phyloP scores from a whole-genome alignment of 768 basidiomycete genomes.

The Naganishia onofrii region DNA sequence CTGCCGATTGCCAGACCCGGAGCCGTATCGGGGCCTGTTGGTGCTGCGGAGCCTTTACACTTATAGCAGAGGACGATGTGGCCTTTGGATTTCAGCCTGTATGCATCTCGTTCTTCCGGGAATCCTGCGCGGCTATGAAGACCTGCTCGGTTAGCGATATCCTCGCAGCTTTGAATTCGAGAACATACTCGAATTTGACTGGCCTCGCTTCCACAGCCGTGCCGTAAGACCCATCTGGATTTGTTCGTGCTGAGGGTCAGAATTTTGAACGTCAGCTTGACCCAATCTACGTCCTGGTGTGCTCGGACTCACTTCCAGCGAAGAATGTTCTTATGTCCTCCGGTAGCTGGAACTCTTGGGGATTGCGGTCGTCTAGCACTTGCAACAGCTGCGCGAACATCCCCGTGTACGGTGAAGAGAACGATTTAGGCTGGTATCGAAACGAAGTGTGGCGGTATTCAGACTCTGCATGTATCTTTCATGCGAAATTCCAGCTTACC shows the following conservation, averaged over 20 bases:
- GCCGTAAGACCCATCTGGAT: conserved; percentile 75
- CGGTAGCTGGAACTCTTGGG: conserved; percentile 80
- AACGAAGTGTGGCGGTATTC: background rate
- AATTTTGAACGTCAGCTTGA: background rate
- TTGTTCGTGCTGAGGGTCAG: conserved; percentile 8
- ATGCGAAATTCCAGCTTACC: conserved; percentile 46
- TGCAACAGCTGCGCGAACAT: conserved; percentile 63
- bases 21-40: conserved; percentile 56
- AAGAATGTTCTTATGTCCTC: conserved; percentile 78
- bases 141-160: background rate
- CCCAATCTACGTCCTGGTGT: background rate
- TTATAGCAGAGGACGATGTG: conserved; percentile 82
- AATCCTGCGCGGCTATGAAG: conserved; percentile 72
- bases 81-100: conserved; percentile 80
- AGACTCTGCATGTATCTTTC: background rate
- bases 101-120: conserved; percentile 84
- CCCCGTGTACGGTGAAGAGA: conserved; percentile 16
- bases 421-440: conserved; percentile 3
- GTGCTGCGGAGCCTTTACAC: conserved; percentile 72
- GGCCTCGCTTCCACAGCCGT: conserved; percentile 73
- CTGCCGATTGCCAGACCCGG: conserved; percentile 45
- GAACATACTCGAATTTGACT: conserved; percentile 69
- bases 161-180: conserved; percentile 8
- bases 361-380: conserved; percentile 66
- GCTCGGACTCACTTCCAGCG: conserved; percentile 68